Evolutionary conservation across 163 green algal genomes (phyloP).

Genomic region (Scenedesmus sp.): DNA sequence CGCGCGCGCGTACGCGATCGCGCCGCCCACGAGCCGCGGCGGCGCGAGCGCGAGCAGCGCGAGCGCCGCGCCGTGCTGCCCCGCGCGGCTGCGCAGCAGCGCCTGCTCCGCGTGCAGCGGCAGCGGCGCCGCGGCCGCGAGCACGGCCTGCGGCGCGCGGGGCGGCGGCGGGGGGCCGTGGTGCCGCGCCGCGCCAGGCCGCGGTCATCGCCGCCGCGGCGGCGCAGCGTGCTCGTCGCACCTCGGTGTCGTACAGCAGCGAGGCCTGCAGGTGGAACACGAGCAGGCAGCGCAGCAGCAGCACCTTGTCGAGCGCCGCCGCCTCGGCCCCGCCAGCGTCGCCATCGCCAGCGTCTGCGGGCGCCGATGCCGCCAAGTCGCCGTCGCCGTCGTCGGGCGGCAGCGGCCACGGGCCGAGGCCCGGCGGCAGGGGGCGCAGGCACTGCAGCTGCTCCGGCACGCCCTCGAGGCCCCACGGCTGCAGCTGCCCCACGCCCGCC

Average conservation of each 20-base stretch:
- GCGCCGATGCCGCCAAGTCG: slow-evolving; percentile 10
- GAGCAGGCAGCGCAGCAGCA: slow-evolving; percentile 44
- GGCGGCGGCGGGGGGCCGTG: no score
- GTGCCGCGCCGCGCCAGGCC: no score
- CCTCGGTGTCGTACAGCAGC: slow-evolving; percentile 50
- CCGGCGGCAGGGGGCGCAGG: not conserved
- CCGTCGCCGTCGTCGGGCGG: not conserved
- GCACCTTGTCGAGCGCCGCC: slow-evolving; percentile 13
- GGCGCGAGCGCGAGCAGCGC: slow-evolving; percentile 45
- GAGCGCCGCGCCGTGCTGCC: slow-evolving; percentile 49
- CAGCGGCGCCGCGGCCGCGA: not conserved
- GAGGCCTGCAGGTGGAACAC: slow-evolving; percentile 55
- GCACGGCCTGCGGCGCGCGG: slow-evolving; percentile 8
- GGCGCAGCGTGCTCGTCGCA: no score
- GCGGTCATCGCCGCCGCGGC: not conserved
- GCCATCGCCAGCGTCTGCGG: not conserved
- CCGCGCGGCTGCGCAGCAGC: slow-evolving; percentile 45
- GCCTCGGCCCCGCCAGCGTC: slow-evolving; percentile 4
- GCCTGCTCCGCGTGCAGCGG: slow-evolving; percentile 49
- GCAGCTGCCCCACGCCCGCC: not conserved
- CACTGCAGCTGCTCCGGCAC: not conserved
- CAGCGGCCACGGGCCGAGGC: not conserved
- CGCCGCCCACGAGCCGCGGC: slow-evolving; percentile 46
- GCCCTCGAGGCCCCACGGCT: not conserved
- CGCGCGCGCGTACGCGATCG: slow-evolving; percentile 54